Evolutionary conservation across 805 yeast genomes (phyloP).

Genomic region (Martiniozyma abietophila): DNA sequence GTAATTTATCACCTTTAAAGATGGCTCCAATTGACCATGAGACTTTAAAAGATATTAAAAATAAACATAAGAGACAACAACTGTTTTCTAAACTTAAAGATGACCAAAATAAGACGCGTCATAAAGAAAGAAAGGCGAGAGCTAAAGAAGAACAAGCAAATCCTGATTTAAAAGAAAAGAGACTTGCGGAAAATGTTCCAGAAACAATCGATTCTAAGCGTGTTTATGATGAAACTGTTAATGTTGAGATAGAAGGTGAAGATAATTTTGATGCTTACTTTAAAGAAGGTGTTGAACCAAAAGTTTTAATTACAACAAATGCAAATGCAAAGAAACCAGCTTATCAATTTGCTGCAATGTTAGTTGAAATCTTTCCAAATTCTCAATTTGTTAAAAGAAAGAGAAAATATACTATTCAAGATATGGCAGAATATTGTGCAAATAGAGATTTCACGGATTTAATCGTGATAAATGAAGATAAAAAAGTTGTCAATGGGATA

Average conservation of each 20-base stretch:
- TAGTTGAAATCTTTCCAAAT: conserved; percentile 79
- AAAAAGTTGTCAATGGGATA: conserved; percentile 83
- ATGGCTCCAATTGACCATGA: conserved; percentile 30
- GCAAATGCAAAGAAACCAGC: conserved; percentile 80
- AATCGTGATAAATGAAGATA: conserved; percentile 87
- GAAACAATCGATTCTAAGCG: conserved; percentile 77
- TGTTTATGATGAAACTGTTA: conserved; percentile 78
- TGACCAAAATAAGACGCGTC: conserved; percentile 67
- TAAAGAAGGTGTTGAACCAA: conserved; percentile 50
- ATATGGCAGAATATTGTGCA: conserved; percentile 74
- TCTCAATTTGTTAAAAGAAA: conserved; percentile 83
- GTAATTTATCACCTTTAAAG: too few relatives aligned
- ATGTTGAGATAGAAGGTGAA: conserved; percentile 47
- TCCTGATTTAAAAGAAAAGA: conserved; percentile 73
- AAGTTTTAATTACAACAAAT: conserved; percentile 83
- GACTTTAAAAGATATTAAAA: conserved; percentile 43
- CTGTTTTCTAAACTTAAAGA: conserved; percentile 65
- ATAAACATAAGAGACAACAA: conserved; percentile 74
- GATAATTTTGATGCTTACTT: conserved; percentile 59
- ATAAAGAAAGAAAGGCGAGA: conserved; percentile 65
- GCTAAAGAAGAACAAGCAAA: conserved; percentile 81
- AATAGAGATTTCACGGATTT: conserved; percentile 84
- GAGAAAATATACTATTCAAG: conserved; percentile 72
- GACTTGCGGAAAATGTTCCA: conserved; percentile 71
- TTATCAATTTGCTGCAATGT: conserved; percentile 79